phyloP scores from a whole-genome alignment of 176 grass and related monocot genomes.

The Aegilops longissima region DNA sequence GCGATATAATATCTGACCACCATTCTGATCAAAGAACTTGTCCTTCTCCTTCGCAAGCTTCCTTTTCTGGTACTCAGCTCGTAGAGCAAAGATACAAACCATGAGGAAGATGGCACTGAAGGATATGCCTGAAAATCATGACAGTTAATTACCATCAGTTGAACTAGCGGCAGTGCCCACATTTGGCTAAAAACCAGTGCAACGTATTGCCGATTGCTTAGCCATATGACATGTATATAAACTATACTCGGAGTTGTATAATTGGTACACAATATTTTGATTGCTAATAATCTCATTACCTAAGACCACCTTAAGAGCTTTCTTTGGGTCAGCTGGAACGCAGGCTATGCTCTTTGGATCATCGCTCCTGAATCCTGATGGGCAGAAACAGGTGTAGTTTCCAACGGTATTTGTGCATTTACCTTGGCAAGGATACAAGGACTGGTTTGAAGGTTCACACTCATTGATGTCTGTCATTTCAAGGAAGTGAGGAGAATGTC shows the following conservation, averaged over 20 bases:
- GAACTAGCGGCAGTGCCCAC: neutral
- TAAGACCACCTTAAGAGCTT: neutral
- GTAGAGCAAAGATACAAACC: neutral
- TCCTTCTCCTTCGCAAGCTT: neutral
- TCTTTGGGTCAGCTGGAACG: neutral
- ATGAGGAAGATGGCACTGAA: neutral
- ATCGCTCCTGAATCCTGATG: neutral
- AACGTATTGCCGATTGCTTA: neutral
- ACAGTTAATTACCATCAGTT: neutral
- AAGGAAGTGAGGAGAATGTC: neutral
- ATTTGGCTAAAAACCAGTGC: neutral
- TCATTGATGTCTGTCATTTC: neutral
- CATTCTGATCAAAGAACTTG: constrained; percentile 24
- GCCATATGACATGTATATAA: neutral
- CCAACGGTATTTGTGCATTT: neutral
- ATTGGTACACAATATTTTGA: neutral
- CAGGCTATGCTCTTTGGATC: neutral
- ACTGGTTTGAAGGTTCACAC: neutral
- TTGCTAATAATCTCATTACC: neutral
- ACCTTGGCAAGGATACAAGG: neutral
- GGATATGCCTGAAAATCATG: neutral
- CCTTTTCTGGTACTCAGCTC: neutral
- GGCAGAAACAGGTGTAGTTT: neutral
- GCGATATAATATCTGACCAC: constrained; percentile 17
- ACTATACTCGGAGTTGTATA: neutral